Conservation (phyloP, 108 stramenopile genomes). For the Nannochloropsis salina region DNA sequence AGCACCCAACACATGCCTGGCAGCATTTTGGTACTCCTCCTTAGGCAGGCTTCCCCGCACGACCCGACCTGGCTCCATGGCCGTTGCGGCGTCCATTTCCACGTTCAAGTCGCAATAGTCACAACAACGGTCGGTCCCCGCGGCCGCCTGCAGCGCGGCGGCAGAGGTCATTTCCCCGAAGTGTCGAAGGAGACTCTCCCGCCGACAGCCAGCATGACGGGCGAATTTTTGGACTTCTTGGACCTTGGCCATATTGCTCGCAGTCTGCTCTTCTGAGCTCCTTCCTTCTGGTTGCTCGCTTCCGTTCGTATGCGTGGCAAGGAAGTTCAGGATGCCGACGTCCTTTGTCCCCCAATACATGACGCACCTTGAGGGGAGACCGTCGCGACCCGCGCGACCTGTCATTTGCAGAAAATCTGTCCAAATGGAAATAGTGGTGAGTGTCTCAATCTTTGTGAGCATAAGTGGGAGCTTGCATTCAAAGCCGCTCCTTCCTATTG, state of each 20-base stretch:
- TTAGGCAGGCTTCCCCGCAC: background rate
- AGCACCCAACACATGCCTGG: background rate
- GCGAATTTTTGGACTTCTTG: slow-evolving; percentile 3
- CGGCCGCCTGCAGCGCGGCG: background rate
- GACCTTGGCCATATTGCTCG: background rate
- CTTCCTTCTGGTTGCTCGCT: slow-evolving; percentile 1
- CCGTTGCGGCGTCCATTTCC: background rate
- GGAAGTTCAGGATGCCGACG: slow-evolving; percentile 49
- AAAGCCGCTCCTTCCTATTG: no score
- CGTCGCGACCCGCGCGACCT: slow-evolving; percentile 91
- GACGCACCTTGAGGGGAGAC: slow-evolving; percentile 63
- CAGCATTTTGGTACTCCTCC: background rate
- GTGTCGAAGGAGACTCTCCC: background rate
- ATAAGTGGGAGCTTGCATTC: no score
- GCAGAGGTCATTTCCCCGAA: background rate
- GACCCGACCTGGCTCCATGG: background rate
- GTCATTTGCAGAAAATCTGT: slow-evolving; percentile 69
- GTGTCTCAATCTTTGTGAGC: no score
- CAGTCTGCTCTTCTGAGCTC: background rate
- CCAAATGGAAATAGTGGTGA: background rate
- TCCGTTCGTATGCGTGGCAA: background rate
- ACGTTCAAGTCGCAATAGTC: slow-evolving; percentile 4
- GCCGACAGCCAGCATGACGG: background rate
- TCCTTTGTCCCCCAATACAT: slow-evolving; percentile 63
- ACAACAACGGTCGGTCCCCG: background rate